phyloP scores from a whole-genome alignment of 2,329 filamentous ascomycete genomes.

The Aureobasidium sp. region DNA sequence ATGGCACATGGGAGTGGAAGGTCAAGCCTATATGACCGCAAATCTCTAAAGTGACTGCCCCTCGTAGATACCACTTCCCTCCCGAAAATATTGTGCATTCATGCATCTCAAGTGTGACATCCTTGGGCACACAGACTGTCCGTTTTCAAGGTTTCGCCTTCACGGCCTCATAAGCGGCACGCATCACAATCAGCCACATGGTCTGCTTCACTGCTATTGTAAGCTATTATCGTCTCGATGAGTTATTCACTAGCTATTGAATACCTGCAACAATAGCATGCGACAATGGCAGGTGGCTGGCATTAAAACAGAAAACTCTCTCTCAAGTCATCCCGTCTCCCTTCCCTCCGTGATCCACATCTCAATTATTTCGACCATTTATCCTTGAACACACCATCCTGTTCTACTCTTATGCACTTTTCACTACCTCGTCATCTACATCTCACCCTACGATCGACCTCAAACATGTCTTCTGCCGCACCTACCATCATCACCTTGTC shows the following conservation, averaged over 20 bases:
- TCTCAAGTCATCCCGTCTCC: not conserved
- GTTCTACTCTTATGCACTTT: not conserved
- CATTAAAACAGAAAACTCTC: not conserved
- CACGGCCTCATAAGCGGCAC: not conserved
- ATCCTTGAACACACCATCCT: not conserved
- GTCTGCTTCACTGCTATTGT: not conserved
- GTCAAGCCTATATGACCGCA: too few relatives aligned
- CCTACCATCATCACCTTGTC: not conserved
- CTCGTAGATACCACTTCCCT: not conserved
- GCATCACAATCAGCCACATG: not conserved
- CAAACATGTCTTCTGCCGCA: not conserved
- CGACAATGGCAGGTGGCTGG: not conserved
- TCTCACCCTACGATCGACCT: not conserved
- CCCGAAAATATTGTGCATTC: not conserved
- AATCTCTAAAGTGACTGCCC: not conserved
- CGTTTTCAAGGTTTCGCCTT: not conserved
- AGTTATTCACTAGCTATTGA: conserved; percentile 6
- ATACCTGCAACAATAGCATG: not conserved
- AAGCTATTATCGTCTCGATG: not conserved
- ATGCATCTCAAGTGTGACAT: not conserved
- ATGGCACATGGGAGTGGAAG: too few relatives aligned
- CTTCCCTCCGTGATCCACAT: not conserved
- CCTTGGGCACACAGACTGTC: not conserved
- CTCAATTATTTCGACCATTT: not conserved
- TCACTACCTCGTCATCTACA: not conserved